Percentiles rank a stretch among this genome's conserved stretches.
These are phyloP conservation scores for Beauveria sp. DNA, from an alignment of 2,329 filamentous ascomycete genomes.

Conservation along the genomic window DNA sequence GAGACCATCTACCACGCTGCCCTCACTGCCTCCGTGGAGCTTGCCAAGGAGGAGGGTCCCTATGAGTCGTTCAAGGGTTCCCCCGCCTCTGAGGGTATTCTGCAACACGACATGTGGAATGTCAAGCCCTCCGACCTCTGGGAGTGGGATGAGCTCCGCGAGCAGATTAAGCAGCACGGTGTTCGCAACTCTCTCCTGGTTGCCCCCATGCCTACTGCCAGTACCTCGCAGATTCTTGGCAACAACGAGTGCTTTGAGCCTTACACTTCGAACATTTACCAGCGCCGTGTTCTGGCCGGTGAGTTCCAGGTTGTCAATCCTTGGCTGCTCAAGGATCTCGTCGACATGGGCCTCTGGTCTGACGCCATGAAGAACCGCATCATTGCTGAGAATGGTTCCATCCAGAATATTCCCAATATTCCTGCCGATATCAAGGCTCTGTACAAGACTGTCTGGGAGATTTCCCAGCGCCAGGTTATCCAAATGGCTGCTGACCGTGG, in stretches of 20 bases:
- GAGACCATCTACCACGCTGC: slow-evolving; percentile 98
- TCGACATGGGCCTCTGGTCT: slow-evolving; percentile 96
- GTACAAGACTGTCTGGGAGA: slow-evolving; percentile 99
- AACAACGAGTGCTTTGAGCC: slow-evolving; percentile 99
- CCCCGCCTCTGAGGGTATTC: slow-evolving; percentile 86
- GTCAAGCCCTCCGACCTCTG: slow-evolving; percentile 89
- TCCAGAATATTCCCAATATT: slow-evolving; percentile 96
- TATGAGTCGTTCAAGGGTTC: slow-evolving; percentile 91
- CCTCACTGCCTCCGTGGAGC: slow-evolving; percentile 77
- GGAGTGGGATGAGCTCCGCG: slow-evolving; percentile 90
- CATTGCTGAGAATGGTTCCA: slow-evolving; percentile 90
- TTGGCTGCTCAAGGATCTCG: slow-evolving; percentile 95
- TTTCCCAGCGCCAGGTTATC: slow-evolving; percentile 88
- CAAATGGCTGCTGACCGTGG: slow-evolving; percentile 98
- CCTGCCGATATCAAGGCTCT: slow-evolving; percentile 90
- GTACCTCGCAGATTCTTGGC: slow-evolving; percentile 93
- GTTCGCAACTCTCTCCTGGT: slow-evolving; percentile 92
- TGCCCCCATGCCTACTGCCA: slow-evolving; percentile 96
- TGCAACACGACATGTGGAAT: slow-evolving; percentile 99
- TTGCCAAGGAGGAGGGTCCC: slow-evolving; percentile 74
- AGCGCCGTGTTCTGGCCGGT: slow-evolving; percentile 90
- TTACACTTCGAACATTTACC: slow-evolving; percentile 99
- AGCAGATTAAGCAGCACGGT: slow-evolving; percentile 84
- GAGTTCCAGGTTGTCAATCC: slow-evolving; percentile 99
- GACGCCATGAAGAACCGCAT: slow-evolving; percentile 99